These are phyloP conservation scores for Chaetomium globosum DNA, from an alignment of 2,329 filamentous ascomycete species.

Conservation along the genomic window DNA sequence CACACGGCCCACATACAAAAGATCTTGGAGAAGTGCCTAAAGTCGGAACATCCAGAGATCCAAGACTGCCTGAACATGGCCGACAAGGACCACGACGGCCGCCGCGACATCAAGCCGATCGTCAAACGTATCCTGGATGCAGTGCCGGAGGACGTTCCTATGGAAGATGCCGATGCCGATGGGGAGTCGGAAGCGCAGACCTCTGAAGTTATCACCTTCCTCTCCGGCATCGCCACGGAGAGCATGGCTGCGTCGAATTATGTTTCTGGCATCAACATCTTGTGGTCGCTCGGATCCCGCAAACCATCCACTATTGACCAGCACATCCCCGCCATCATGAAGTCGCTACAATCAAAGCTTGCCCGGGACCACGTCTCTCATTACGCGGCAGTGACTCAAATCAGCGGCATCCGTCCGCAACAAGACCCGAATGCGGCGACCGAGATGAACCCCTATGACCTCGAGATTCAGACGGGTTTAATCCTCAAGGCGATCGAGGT, in stretches of 20 bases:
- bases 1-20: conserved; percentile 80
- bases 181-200: conserved; percentile 78
- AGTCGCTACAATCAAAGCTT: conserved; percentile 86
- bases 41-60: conserved; percentile 85
- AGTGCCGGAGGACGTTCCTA: conserved; percentile 75
- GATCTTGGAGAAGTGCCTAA: conserved; percentile 84
- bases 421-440: conserved; percentile 60
- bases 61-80: conserved; percentile 86
- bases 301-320: conserved; percentile 86
- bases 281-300: conserved; percentile 87
- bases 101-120: conserved; percentile 71
- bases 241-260: conserved; percentile 79
- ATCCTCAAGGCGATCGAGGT: conserved; percentile 96
- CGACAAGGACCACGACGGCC: conserved; percentile 70
- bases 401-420: conserved; percentile 47
- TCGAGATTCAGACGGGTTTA: conserved; percentile 84
- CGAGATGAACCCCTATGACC: conserved; percentile 72
- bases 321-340: conserved; percentile 87
- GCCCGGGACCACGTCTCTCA: conserved; percentile 89
- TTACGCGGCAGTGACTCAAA: conserved; percentile 60
- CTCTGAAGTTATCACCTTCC: conserved; percentile 82
- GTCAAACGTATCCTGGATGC: conserved; percentile 84
- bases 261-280: conserved; percentile 84
- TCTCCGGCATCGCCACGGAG: conserved; percentile 86
- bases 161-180: conserved; percentile 79